A percentile compares a stretch with the other conserved stretches of the same genome.
Conservation (phyloP, 169 alveolate species). For the Cardiosporidium cionae region DNA sequence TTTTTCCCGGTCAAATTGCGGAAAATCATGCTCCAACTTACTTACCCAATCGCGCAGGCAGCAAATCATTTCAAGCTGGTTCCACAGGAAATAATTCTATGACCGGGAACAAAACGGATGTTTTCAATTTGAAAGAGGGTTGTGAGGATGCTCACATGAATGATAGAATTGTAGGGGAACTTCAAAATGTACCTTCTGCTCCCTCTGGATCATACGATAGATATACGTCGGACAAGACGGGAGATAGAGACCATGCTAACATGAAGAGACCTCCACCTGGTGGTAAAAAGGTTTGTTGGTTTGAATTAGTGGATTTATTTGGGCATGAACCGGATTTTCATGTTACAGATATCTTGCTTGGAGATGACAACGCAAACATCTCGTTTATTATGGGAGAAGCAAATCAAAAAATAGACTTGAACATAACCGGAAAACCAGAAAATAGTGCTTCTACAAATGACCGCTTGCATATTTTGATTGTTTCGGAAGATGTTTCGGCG, state of each 20-base stretch:
- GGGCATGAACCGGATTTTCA: constrained; percentile 63
- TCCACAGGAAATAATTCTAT: background rate
- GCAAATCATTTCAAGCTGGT: background rate
- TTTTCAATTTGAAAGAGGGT: background rate
- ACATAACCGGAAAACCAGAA: constrained; percentile 46
- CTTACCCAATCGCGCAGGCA: background rate
- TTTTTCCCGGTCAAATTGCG: background rate
- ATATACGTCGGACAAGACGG: too few relatives aligned
- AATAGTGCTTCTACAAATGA: background rate
- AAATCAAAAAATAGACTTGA: constrained; percentile 47
- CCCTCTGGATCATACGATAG: too few relatives aligned
- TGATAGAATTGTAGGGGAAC: background rate
- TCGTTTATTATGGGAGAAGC: constrained; percentile 57
- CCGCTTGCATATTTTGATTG: background rate
- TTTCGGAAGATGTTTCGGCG: background rate
- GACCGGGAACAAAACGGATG: background rate
- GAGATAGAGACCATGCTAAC: background rate
- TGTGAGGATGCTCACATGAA: background rate
- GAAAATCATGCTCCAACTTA: background rate
- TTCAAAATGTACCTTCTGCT: too few relatives aligned
- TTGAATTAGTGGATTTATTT: constrained; percentile 65
- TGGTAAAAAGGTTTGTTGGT: constrained; percentile 42
- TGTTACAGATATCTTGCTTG: constrained; percentile 53
- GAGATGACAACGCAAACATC: constrained; percentile 57
- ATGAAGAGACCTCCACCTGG: constrained; percentile 1